Base-by-base conservation (phyloP, 371 early-diverging fungal species). In the Batrachochytrium dendrobatidis region DNA sequence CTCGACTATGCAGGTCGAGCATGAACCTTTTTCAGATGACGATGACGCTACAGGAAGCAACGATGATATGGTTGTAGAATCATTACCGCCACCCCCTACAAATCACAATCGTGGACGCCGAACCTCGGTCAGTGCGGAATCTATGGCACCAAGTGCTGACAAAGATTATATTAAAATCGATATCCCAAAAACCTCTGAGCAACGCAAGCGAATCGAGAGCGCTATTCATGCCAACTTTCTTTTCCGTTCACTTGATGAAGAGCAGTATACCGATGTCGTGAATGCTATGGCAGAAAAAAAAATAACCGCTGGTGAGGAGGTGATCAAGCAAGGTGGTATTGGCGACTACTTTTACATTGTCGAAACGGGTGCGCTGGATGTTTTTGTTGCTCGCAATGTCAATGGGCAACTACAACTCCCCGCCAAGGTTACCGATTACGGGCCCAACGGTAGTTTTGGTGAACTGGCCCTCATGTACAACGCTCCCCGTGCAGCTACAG, bases 321-420 rank as follows among this genome's bases (percentile, higher is more conserved):
- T 99, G 34, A 97, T 98, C 64, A 83, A 81, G 53, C 98, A 99
- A 73, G 99, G 97, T 34, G 98, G 86, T 46, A 89, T 91, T 12
- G 98, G 97, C 35, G 97, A 95, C 76, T 95, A 80, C 74, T 98
- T 98, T 70, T 98, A 98, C 73, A 89, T 96, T 12, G 95, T 97
- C 28, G 99, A 98, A 66, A 81, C 82, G 31, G 99, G 99, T 49
- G 82, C 86, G 25, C 86, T 98, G 72, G 97, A 96, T 64, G 91
- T 96, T 43, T 87, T 85, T 72, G 90, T 95, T 8, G 57, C 75
- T 30, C 70, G 75, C 34, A 59, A 63, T 24, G 80, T 75, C 5
- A n/a, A n/a, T n/a, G n/a, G n/a, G n/a, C n/a, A n/a, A n/a, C n/a
- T n/a, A n/a, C 59, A 66, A 33, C 74, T 79, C 2, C 73, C 81